phyloP scores from a whole-genome alignment of 2,329 filamentous ascomycete genomes.

The Curvularia lunata region DNA sequence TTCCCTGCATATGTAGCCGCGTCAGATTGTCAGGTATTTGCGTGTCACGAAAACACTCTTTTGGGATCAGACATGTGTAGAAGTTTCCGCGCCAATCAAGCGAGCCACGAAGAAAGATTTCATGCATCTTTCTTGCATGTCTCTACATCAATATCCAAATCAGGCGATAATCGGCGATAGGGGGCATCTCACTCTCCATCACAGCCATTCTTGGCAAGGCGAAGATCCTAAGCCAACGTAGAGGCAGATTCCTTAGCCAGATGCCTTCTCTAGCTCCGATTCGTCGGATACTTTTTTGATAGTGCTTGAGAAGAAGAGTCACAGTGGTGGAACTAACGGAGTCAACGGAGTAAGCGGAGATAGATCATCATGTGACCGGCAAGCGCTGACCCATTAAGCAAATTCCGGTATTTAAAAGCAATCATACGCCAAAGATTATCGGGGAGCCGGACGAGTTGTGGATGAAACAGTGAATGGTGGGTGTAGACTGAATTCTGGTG shows the following conservation, averaged over 20 bases:
- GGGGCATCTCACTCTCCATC: not conserved
- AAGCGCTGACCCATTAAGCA: not conserved
- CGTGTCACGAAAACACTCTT: not conserved
- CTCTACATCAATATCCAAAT: not conserved
- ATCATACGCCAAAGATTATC: not conserved
- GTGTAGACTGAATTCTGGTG: not conserved
- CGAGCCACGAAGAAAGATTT: not conserved
- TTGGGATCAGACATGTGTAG: not conserved
- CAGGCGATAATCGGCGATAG: not conserved
- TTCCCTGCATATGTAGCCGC: not conserved
- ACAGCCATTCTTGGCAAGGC: not conserved
- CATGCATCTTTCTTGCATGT: not conserved
- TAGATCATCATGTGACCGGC: slow-evolving; percentile 5
- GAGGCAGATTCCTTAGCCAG: not conserved
- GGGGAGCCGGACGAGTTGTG: not conserved
- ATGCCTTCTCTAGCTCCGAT: not conserved
- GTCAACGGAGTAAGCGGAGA: slow-evolving; percentile 14
- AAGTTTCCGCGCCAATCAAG: not conserved
- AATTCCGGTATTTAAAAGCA: not conserved
- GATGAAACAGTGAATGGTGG: not conserved
- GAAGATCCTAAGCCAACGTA: not conserved
- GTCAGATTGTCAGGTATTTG: slow-evolving; percentile 4
- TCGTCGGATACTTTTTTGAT: not conserved
- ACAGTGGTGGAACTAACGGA: not conserved
- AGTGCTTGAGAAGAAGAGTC: not conserved